Conservation (phyloP, 805 yeast species). For the Zygoascus ofunaensis region DNA sequence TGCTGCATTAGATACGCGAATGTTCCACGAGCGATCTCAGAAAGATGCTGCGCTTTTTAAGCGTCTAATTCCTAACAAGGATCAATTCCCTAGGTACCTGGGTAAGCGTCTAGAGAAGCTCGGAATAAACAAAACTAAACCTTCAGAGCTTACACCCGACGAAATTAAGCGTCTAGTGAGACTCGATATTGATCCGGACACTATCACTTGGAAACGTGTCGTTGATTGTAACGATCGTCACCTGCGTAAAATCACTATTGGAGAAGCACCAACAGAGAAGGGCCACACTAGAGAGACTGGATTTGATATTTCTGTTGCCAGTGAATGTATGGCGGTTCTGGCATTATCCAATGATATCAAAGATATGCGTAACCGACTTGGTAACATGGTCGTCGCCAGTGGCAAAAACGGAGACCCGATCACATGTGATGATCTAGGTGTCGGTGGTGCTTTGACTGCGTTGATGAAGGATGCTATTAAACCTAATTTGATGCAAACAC, state of each 20-base stretch:
- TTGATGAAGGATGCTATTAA: conserved; percentile 90
- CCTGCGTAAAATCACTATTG: conserved; percentile 80
- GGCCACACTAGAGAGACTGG: conserved; percentile 81
- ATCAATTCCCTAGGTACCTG: conserved; percentile 74
- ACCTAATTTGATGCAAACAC: conserved; percentile 94
- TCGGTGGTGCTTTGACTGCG: conserved; percentile 93
- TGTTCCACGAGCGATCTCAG: conserved; percentile 89
- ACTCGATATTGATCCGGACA: conserved; percentile 78
- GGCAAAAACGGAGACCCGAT: conserved; percentile 67
- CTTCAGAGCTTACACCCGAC: conserved; percentile 67
- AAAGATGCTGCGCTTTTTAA: conserved; percentile 70
- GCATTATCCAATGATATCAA: conserved; percentile 70
- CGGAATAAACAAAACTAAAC: conserved; percentile 68
- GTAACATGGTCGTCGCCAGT: conserved; percentile 81
- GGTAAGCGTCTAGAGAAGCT: conserved; percentile 63
- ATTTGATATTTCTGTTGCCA: conserved; percentile 93
- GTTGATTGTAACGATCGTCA: conserved; percentile 92
- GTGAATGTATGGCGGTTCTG: conserved; percentile 92
- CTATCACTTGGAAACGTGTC: conserved; percentile 88
- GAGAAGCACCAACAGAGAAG: conserved; percentile 89
- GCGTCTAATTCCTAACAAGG: conserved; percentile 75
- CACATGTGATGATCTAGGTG: conserved; percentile 89
- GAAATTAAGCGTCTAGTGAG: conserved; percentile 69
- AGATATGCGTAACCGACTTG: conserved; percentile 83
- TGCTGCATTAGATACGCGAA: conserved; percentile 94